phyloP scores from a whole-genome alignment of 2,329 filamentous ascomycete genomes.

The Akanthomyces muscarius region DNA sequence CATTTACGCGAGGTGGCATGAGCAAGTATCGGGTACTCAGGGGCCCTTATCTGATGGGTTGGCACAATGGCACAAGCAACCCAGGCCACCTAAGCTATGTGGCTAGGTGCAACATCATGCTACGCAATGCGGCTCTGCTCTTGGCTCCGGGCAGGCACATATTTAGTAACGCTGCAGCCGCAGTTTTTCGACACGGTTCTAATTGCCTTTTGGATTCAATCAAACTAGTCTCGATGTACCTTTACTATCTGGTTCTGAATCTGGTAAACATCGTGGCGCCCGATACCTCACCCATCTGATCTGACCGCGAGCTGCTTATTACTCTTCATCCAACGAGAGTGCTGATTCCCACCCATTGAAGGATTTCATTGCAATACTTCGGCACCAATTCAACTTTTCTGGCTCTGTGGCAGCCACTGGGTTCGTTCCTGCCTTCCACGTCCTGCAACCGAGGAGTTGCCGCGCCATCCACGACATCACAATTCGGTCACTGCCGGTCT shows the following conservation, averaged over 20 bases:
- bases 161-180: not conserved
- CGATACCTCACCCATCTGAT: not conserved
- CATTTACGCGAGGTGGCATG: not conserved
- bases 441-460: not conserved
- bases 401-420: not conserved
- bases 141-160: not conserved
- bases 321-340: not conserved
- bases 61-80: not conserved
- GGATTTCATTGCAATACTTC: not conserved
- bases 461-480: not conserved
- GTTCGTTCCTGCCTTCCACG: not conserved
- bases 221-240: not conserved
- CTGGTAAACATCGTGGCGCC: not conserved
- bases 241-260: not conserved
- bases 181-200: not conserved
- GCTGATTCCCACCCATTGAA: not conserved
- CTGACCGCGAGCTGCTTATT: not conserved
- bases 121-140: not conserved
- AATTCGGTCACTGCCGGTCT: not conserved
- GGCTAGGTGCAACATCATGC: not conserved
- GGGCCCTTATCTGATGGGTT: not conserved
- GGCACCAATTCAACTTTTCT: not conserved
- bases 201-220: not conserved
- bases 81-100: not conserved
- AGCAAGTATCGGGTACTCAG: conserved; percentile 3